Evolutionary conservation across 225 moss, liverwort and hornwort genomes (phyloP).

Genomic region (Lunularia cruciata): DNA sequence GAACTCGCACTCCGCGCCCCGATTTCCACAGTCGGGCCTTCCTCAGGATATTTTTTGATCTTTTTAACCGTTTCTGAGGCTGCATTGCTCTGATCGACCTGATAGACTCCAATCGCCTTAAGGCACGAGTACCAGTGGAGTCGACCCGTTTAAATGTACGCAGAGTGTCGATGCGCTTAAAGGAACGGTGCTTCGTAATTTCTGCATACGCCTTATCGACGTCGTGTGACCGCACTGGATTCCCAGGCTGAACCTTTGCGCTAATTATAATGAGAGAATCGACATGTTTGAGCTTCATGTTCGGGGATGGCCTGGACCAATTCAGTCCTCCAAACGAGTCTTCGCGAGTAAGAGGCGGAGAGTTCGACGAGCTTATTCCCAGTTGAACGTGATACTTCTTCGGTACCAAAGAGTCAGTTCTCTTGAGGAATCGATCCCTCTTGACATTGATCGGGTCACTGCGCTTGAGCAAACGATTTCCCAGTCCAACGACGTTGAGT

Average conservation of each 20-base stretch:
- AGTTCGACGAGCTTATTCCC: not conserved
- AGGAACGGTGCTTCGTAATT: constrained; percentile 11
- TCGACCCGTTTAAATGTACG: constrained; percentile 19
- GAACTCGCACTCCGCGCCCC: not conserved
- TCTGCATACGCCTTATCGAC: constrained; percentile 3
- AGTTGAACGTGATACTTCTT: constrained; percentile 10
- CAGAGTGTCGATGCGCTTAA: constrained; percentile 17
- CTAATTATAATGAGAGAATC: constrained; percentile 22
- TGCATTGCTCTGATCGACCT: constrained; percentile 7
- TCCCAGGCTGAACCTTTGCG: constrained; percentile 4
- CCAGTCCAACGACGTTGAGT: constrained; percentile 1
- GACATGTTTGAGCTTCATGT: constrained; percentile 20
- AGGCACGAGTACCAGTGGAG: not conserved
- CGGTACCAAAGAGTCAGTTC: constrained; percentile 21
- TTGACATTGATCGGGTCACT: constrained; percentile 10
- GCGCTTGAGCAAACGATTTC: constrained; percentile 10
- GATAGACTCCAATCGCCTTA: constrained; percentile 2
- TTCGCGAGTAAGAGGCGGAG: constrained; percentile 6
- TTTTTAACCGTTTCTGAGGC: constrained; percentile 14
- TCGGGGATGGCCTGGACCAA: constrained; percentile 7
- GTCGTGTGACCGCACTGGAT: constrained; percentile 14
- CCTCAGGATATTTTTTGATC: constrained; percentile 15
- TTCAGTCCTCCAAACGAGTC: constrained; percentile 8
- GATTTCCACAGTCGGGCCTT: constrained; percentile 16
- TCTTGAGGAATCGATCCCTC: constrained; percentile 5